A percentile compares a stretch with the other conserved stretches of the same genome.
Evolutionary conservation across 805 yeast genomes (phyloP).

Genomic region (Kuraishia piskuri): DNA sequence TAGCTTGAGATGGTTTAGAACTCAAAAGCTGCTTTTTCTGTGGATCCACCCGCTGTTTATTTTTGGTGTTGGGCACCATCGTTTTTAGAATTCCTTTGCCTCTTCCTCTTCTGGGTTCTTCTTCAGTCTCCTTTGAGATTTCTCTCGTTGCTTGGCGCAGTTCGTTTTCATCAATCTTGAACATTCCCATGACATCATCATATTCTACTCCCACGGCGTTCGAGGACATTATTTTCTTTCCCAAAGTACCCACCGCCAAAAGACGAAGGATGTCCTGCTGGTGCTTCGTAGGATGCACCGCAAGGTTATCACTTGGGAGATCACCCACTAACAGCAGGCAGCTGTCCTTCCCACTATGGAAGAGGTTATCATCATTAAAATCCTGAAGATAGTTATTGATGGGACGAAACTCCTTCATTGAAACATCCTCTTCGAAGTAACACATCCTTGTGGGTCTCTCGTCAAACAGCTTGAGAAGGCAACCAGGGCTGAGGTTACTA

Average conservation of each 20-base stretch:
- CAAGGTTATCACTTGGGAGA: slow-evolving; percentile 10
- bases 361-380: slow-evolving; percentile 47
- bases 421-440: slow-evolving; percentile 58
- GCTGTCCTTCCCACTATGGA: slow-evolving; percentile 21
- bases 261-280: slow-evolving; percentile 25
- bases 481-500: background rate
- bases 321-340: slow-evolving; percentile 25
- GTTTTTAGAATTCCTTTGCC: no score
- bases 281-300: slow-evolving; percentile 9
- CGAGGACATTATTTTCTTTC: slow-evolving; percentile 17
- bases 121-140: background rate
- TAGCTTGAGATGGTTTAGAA: background rate
- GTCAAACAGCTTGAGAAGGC: slow-evolving; percentile 5
- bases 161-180: slow-evolving; percentile 8
- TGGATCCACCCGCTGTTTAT: background rate
- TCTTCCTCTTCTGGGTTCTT: no score
- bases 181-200: slow-evolving; percentile 9
- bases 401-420: slow-evolving; percentile 50
- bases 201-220: slow-evolving; percentile 22
- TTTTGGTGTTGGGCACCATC: background rate
- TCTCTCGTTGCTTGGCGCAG: background rate
- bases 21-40: background rate
- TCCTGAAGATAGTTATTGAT: slow-evolving; percentile 48
- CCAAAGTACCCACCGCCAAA: slow-evolving; percentile 23
- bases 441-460: slow-evolving; percentile 38